A percentile compares a stretch with the other conserved stretches of the same genome.
These are phyloP conservation scores for Boletus pseudopeckii DNA, from an alignment of 768 basidiomycete genomes.

Conservation along the genomic window DNA sequence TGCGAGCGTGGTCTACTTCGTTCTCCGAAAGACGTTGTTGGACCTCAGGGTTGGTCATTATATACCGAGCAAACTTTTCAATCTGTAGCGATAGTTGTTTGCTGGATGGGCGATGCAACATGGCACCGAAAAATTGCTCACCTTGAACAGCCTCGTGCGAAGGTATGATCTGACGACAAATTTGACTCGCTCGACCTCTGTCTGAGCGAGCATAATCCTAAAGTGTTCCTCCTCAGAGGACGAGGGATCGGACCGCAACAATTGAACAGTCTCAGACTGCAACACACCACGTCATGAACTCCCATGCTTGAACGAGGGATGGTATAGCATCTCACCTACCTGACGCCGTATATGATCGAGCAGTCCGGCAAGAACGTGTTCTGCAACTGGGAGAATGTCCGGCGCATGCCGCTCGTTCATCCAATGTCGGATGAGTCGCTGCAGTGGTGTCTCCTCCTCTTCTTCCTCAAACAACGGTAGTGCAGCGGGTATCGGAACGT, in stretches of 20 bases:
- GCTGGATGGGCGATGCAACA: background rate
- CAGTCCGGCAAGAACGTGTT: constrained; percentile 58
- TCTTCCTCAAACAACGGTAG: constrained; percentile 32
- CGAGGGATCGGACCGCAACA: constrained; percentile 73
- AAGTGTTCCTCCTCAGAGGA: constrained; percentile 93
- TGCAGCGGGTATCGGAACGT: constrained; percentile 28
- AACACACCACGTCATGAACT: background rate
- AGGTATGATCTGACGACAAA: constrained; percentile 90
- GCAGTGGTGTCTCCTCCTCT: constrained; percentile 55
- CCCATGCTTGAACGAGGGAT: background rate
- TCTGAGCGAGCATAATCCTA: constrained; percentile 88
- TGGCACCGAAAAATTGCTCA: constrained; percentile 23
- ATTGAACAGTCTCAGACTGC: constrained; percentile 76
- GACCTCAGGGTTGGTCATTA: constrained; percentile 63
- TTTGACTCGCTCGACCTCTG: constrained; percentile 91
- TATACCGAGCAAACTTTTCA: constrained; percentile 81
- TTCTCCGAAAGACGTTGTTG: constrained; percentile 80
- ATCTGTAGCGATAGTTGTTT: constrained; percentile 47
- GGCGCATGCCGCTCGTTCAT: constrained; percentile 82
- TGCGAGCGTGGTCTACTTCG: constrained; percentile 77
- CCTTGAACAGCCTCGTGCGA: constrained; percentile 83
- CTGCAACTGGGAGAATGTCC: constrained; percentile 73
- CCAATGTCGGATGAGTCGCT: constrained; percentile 77
- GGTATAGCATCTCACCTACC: constrained; percentile 44
- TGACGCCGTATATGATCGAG: constrained; percentile 79